Base-by-base conservation (phyloP, 2,329 filamentous ascomycete species). In the Colletotrichum tanaceti region DNA sequence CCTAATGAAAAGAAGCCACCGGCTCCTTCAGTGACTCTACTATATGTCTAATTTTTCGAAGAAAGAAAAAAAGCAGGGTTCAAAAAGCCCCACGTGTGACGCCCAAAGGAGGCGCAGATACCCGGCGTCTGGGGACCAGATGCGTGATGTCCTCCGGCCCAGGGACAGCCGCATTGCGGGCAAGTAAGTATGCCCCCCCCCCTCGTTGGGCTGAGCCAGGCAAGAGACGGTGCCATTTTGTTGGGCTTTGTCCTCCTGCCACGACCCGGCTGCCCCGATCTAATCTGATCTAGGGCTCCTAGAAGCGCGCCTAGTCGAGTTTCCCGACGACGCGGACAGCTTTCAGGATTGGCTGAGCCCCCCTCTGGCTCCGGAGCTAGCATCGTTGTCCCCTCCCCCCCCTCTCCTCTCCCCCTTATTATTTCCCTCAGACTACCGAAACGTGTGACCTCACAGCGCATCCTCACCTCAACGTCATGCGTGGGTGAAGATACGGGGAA, bases 401-500 rank as follows among this genome's bases (percentile, higher is more conserved):
- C 16, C 32, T 9, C 32, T 35, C 32, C 32, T 10, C 32, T 10
- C 32, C 32, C 32, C 32, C 32, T 35, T 35, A 35, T 10, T 10
- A 1, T 35, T 10, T 20, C 11, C 6, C 32, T n/a, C 5, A 22
- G 7, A 28, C 22, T 47, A 35, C 18, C 46, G 10, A 43, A 43
- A 43, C 35, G 14, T 60, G 58, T 60, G 58, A 60, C 58, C 58
- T 60, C 58, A 52, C 47, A 60, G 35, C 22, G 18, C 35, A 39
- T 20, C 58, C 43, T 52, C 13, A 46, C 38, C 38, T 43, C 38
- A 39, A 43, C 22, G 28, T 60, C 58, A 60, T 60, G 46, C 35
- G 46, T 24, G 46, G 22, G 16, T 14, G 9, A 22, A 50, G 16
- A 16, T 22, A 18, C 7, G 22, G 20, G 14, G 9, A 18, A 41